Percentiles rank a stretch among this genome's conserved stretches.
These are phyloP conservation scores for Dendrobium officinale DNA, from an alignment of 106 monocot genomes.

Conservation along the genomic window DNA sequence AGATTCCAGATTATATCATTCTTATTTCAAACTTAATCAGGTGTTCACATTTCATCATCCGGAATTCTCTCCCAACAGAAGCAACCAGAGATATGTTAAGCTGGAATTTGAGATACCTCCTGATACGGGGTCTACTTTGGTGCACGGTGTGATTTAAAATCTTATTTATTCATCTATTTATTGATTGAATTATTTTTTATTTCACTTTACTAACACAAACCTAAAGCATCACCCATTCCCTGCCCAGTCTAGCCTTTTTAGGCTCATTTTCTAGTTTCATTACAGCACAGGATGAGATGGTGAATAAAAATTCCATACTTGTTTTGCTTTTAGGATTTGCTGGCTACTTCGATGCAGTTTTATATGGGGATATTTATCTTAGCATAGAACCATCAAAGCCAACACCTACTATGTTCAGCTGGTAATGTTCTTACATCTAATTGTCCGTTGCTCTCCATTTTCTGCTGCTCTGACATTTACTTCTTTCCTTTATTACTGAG, in stretches of 20 bases:
- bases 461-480: not conserved
- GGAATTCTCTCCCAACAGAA: slow-evolving; percentile 31
- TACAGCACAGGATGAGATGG: not conserved
- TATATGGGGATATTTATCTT: slow-evolving; percentile 92
- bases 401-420: slow-evolving; percentile 96
- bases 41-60: slow-evolving; percentile 88
- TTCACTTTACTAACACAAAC: not conserved
- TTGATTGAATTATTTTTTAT: not conserved
- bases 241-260: no score
- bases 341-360: slow-evolving; percentile 77
- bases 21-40: slow-evolving; percentile 21
- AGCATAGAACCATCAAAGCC: slow-evolving; percentile 81
- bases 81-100: slow-evolving; percentile 68
- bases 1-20: not conserved
- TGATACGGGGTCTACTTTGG: slow-evolving; percentile 71
- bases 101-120: slow-evolving; percentile 59
- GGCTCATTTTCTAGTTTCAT: no score
- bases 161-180: not conserved
- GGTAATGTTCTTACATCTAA: slow-evolving; percentile 30
- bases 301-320: not conserved
- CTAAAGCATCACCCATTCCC: no score
- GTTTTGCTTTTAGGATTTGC: slow-evolving; percentile 59
- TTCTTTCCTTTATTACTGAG: not conserved
- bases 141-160: slow-evolving; percentile 55
- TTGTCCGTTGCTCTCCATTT: not conserved